Evolutionary conservation across 345 rosid genomes (phyloP).

Genomic region (Lagerstroemia speciosa): DNA sequence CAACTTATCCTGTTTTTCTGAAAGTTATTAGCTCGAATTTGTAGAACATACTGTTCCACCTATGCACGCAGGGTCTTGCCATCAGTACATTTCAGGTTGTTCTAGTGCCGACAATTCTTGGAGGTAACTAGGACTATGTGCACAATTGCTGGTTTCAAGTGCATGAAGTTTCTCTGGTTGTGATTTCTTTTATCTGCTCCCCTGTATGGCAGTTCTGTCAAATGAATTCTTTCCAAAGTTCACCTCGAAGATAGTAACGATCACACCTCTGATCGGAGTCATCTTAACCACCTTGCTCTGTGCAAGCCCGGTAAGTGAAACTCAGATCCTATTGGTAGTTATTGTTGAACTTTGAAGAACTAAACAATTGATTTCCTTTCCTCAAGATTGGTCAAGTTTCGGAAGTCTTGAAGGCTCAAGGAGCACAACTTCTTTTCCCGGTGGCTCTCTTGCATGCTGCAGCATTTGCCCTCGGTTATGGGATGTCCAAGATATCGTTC

Average conservation of each 20-base stretch:
- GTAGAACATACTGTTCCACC: constrained; percentile 5
- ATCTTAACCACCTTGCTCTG: constrained; percentile 86
- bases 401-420: constrained; percentile 82
- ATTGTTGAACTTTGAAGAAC: not conserved
- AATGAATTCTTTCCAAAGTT: constrained; percentile 92
- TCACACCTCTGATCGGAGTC: constrained; percentile 92
- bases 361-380: constrained; percentile 1
- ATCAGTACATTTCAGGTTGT: constrained; percentile 97
- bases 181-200: constrained; percentile 1
- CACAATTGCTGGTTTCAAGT: not conserved
- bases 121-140: constrained; percentile 38
- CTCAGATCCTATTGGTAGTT: not conserved
- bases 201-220: constrained; percentile 50
- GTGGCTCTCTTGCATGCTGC: constrained; percentile 75
- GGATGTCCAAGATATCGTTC: constrained; percentile 67
- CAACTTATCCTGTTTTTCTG: not conserved
- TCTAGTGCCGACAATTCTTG: constrained; percentile 71
- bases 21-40: not conserved
- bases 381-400: constrained; percentile 89
- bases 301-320: constrained; percentile 83
- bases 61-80: constrained; percentile 66
- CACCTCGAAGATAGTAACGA: constrained; percentile 64
- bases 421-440: constrained; percentile 73
- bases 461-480: constrained; percentile 84
- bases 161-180: not conserved